These are phyloP conservation scores for Didymella keratinophila DNA, from an alignment of 2,329 filamentous ascomycete genomes.

Conservation along the genomic window DNA sequence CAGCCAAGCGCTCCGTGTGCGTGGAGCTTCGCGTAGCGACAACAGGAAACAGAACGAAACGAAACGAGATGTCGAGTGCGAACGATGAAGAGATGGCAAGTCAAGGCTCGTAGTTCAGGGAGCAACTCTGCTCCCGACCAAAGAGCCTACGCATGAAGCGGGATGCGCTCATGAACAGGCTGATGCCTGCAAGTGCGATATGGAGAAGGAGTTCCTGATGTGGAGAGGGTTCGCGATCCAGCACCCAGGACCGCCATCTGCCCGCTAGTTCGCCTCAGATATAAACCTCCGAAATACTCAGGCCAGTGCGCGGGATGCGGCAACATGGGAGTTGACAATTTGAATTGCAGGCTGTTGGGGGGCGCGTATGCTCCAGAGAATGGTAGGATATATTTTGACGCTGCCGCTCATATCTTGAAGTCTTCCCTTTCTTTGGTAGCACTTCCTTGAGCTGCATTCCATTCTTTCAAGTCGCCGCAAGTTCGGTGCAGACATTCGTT, in stretches of 20 bases:
- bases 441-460: conserved; percentile 12
- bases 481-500: conserved; percentile 24
- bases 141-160: not conserved
- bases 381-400: conserved; percentile 17
- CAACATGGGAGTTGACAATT: conserved; percentile 7
- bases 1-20: conserved; percentile 2
- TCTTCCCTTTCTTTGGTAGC: conserved; percentile 10
- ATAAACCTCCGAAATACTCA: conserved; percentile 17
- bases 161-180: not conserved
- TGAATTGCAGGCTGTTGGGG: conserved; percentile 7
- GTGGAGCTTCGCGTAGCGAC: conserved; percentile 2
- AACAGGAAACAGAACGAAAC: conserved; percentile 8
- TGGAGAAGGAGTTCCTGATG: not conserved
- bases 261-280: conserved; percentile 20
- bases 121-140: not conserved
- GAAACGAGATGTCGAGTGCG: conserved; percentile 6
- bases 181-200: conserved; percentile 5
- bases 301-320: conserved; percentile 19
- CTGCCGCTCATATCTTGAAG: conserved; percentile 9
- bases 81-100: not conserved
- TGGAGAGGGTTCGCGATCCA: conserved; percentile 6
- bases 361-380: conserved; percentile 1
- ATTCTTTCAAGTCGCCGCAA: conserved; percentile 21
- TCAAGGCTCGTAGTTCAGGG: not conserved
- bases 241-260: conserved; percentile 8